Evolutionary conservation across 169 alveolate genomes (phyloP).

Genomic region (Plasmodium vinckei): DNA sequence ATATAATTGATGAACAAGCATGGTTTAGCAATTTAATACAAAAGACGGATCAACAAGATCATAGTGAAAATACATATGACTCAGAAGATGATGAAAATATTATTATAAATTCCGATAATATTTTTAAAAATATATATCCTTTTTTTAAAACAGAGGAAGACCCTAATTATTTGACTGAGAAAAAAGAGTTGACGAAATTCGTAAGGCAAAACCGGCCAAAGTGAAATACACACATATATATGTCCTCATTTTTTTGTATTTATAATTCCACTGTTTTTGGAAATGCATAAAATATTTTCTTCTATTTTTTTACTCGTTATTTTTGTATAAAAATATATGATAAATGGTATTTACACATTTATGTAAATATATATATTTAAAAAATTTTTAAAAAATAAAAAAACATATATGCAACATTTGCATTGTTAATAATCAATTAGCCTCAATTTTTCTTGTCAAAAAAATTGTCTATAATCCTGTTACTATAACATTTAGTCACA

Average conservation of each 20-base stretch:
- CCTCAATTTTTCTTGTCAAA: too few species aligned
- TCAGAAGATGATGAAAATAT: conserved; percentile 34
- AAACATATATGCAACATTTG: too few species aligned
- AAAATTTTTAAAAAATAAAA: too few species aligned
- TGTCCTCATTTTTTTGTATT: neutral
- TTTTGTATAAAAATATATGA: too few species aligned
- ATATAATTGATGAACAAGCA: conserved; percentile 23
- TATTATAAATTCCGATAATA: conserved; percentile 45
- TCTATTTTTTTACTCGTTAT: too few species aligned
- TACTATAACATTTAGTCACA: too few species aligned
- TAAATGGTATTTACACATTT: too few species aligned
- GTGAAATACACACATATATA: neutral
- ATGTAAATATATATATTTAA: too few species aligned
- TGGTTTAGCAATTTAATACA: conserved; percentile 46
- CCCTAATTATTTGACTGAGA: conserved; percentile 16
- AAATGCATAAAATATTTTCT: neutral
- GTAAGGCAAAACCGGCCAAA: conserved; percentile 1
- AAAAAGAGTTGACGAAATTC: conserved; percentile 34
- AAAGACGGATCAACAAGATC: conserved; percentile 15
- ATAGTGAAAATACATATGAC: neutral
- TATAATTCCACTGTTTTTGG: neutral
- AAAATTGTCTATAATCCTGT: too few species aligned
- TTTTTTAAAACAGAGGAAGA: conserved; percentile 72
- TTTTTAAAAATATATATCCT: conserved; percentile 69
- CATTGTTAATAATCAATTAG: too few species aligned